These are phyloP conservation scores for Hymenoscyphus linearis DNA, from an alignment of 2,329 filamentous ascomycete species.

Conservation along the genomic window DNA sequence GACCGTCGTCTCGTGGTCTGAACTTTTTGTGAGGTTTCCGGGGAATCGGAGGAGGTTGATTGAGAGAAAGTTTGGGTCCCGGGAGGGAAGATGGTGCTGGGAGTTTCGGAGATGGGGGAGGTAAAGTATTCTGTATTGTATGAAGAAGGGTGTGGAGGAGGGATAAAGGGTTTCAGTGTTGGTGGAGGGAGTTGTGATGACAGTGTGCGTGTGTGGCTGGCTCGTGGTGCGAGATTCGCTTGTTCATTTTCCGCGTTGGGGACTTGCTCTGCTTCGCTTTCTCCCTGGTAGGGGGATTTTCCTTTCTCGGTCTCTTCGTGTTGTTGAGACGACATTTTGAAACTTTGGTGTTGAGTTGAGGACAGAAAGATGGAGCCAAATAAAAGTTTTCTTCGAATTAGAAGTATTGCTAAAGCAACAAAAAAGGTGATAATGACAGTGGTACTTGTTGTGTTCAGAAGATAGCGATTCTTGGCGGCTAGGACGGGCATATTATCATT, in stretches of 20 bases:
- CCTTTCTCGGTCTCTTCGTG: background rate
- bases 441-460: background rate
- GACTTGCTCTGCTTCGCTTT: background rate
- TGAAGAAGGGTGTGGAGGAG: constrained; percentile 1
- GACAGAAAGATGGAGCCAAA: constrained; percentile 1
- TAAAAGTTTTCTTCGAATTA: background rate
- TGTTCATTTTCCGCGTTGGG: background rate
- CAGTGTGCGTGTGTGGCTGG: constrained; percentile 1
- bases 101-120: constrained; percentile 2
- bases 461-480: background rate
- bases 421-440: background rate
- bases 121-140: constrained; percentile 6
- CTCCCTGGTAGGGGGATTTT: background rate
- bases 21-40: constrained; percentile 3
- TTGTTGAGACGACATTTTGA: constrained; percentile 2
- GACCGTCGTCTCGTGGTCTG: constrained; percentile 5
- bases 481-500: constrained; percentile 3
- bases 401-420: background rate
- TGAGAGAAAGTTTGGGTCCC: constrained; percentile 1
- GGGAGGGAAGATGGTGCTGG: background rate
- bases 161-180: constrained; percentile 4
- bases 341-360: background rate
- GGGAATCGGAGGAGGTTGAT: constrained; percentile 6
- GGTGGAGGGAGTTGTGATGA: constrained; percentile 6
- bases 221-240: background rate